These are phyloP conservation scores for Bathelium albidoporum DNA, from an alignment of 495 filamentous ascomycete species.

Conservation along the genomic window DNA sequence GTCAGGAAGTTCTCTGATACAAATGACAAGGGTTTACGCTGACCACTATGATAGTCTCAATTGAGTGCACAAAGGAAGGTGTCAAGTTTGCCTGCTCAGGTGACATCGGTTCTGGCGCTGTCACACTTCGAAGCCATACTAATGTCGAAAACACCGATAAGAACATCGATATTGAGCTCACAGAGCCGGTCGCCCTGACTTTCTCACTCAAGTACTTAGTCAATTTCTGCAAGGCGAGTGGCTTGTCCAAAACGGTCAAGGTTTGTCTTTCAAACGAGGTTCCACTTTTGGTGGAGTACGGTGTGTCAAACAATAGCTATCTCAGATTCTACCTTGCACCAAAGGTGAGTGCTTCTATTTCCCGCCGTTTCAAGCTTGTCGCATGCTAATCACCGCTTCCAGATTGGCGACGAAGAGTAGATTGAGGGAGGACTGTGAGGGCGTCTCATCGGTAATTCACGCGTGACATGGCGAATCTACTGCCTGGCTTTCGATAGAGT, in stretches of 20 bases:
- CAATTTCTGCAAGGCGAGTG: constrained; percentile 98
- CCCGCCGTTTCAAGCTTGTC: background rate
- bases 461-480: background rate
- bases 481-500: background rate
- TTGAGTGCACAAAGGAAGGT: constrained; percentile 94
- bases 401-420: constrained; percentile 93
- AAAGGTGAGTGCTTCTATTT: constrained; percentile 53
- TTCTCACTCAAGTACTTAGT: constrained; percentile 99
- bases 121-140: constrained; percentile 80
- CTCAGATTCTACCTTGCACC: constrained; percentile 95
- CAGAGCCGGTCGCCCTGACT: constrained; percentile 86
- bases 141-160: constrained; percentile 83
- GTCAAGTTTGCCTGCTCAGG: constrained; percentile 90
- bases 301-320: constrained; percentile 69
- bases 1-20: constrained; percentile 35
- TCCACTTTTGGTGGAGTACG: constrained; percentile 89
- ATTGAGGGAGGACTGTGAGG: constrained; percentile 17
- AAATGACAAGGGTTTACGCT: background rate
- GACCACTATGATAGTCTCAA: constrained; percentile 54
- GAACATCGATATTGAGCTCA: constrained; percentile 80
- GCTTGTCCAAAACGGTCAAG: constrained; percentile 70
- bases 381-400: constrained; percentile 13
- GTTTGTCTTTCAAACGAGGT: constrained; percentile 94
- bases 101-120: constrained; percentile 90
- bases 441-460: background rate